phyloP scores from a whole-genome alignment of 2,329 filamentous ascomycete genomes.

The Hortaea sp. region DNA sequence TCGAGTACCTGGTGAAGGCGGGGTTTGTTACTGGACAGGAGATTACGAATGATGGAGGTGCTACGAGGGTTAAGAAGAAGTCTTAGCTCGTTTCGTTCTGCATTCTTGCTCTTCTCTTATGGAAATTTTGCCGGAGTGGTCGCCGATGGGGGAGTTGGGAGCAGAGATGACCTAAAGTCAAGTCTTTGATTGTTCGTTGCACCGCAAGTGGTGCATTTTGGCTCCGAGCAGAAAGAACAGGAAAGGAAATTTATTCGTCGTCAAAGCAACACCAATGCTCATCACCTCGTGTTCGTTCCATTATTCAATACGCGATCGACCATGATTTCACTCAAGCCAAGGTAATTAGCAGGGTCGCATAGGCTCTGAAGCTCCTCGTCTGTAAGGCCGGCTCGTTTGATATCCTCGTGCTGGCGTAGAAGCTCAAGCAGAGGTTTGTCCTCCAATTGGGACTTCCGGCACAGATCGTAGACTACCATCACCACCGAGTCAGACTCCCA shows the following conservation, averaged over 20 bases:
- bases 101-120: no score
- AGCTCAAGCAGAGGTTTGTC: slow-evolving; percentile 10
- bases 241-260: no score
- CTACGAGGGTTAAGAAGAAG: neutral
- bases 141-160: no score
- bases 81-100: neutral
- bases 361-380: slow-evolving; percentile 2
- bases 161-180: no score
- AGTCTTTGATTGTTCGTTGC: no score
- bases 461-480: neutral
- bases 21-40: slow-evolving; percentile 51
- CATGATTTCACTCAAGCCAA: slow-evolving; percentile 6
- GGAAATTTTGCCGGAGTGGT: no score
- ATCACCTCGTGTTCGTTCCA: no score
- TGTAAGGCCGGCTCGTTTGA: slow-evolving; percentile 7
- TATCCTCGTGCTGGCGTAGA: slow-evolving; percentile 8
- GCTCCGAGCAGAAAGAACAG: no score
- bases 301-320: slow-evolving; percentile 2
- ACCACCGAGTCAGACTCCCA: no score
- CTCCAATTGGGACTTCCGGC: neutral
- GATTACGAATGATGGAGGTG: slow-evolving; percentile 28
- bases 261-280: no score
- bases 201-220: no score
- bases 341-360: neutral
- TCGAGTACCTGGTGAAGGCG: slow-evolving; percentile 38